A percentile compares a stretch with the other conserved stretches of the same genome.
These are phyloP conservation scores for Fraxinus paxiana DNA, from an alignment of 305 asterid genomes.

Conservation along the genomic window DNA sequence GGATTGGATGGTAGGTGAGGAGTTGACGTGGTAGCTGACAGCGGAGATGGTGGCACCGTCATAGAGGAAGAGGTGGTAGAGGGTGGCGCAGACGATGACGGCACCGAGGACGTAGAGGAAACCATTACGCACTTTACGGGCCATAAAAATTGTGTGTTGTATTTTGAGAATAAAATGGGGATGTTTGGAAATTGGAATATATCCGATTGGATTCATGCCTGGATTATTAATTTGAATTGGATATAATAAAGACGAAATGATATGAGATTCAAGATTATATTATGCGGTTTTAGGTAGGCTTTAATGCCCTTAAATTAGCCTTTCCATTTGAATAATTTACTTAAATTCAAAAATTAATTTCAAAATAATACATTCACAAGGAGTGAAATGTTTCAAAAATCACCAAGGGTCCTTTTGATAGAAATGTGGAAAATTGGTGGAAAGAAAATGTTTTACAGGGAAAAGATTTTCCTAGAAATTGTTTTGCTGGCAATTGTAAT, in stretches of 20 bases:
- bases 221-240: neutral
- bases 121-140: conserved; percentile 46
- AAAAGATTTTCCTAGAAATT: too few species aligned
- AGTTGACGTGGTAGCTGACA: conserved; percentile 15
- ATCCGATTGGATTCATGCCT: neutral
- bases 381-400: too few species aligned
- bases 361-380: too few species aligned
- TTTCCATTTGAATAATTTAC: too few species aligned
- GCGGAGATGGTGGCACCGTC: conserved; percentile 25
- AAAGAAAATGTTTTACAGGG: too few species aligned
- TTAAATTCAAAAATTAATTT: too few species aligned
- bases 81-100: conserved; percentile 44
- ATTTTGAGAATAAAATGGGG: neutral
- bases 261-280: neutral
- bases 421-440: too few species aligned
- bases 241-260: neutral
- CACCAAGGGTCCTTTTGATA: too few species aligned
- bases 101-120: conserved; percentile 43
- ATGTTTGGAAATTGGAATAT: neutral
- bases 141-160: conserved; percentile 37
- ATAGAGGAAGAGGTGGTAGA: conserved; percentile 56
- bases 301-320: neutral
- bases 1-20: conserved; percentile 25
- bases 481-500: too few species aligned
- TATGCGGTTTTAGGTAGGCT: too few species aligned